Percentiles rank a stretch among this genome's conserved stretches.
These are phyloP conservation scores for Aaosphaeria arxii DNA, from an alignment of 2,329 filamentous ascomycete species.

Conservation along the genomic window DNA sequence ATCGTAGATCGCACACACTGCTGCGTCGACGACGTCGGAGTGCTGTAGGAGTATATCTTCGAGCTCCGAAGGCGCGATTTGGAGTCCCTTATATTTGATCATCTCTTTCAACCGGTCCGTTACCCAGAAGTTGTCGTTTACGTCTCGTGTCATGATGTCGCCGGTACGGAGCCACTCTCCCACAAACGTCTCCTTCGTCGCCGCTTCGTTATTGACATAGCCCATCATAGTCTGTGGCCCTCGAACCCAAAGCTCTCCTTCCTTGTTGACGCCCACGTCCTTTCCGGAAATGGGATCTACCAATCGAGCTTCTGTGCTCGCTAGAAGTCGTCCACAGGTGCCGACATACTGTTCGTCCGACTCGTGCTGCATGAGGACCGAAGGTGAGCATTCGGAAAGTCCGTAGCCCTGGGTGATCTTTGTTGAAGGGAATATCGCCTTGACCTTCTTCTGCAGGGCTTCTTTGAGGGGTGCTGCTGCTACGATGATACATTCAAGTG, in stretches of 20 bases:
- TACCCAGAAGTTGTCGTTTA: constrained; percentile 28
- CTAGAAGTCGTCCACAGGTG: not conserved
- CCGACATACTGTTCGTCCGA: not conserved
- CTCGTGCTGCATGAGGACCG: constrained; percentile 1
- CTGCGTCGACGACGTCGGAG: constrained; percentile 23
- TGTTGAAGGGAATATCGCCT: constrained; percentile 4
- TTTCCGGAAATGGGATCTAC: constrained; percentile 21
- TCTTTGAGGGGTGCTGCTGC: constrained; percentile 14
- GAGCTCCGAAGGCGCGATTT: constrained; percentile 33
- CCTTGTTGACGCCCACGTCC: constrained; percentile 3
- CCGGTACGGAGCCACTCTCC: constrained; percentile 31
- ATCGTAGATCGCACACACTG: constrained; percentile 28
- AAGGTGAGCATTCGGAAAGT: constrained; percentile 2
- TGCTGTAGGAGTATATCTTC: constrained; percentile 26
- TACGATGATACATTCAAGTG: constrained; percentile 19
- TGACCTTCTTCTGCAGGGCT: constrained; percentile 9
- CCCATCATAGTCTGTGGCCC: constrained; percentile 24
- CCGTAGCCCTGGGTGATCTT: constrained; percentile 20
- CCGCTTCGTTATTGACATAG: constrained; percentile 24
- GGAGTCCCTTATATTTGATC: constrained; percentile 31
- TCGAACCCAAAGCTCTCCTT: constrained; percentile 25
- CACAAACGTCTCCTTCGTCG: constrained; percentile 20
- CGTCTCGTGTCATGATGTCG: constrained; percentile 25
- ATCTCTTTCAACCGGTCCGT: constrained; percentile 33
- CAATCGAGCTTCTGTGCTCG: constrained; percentile 15